Base-by-base conservation (phyloP, 2,329 filamentous ascomycete genomes). In the Fusarium bactridioides region DNA sequence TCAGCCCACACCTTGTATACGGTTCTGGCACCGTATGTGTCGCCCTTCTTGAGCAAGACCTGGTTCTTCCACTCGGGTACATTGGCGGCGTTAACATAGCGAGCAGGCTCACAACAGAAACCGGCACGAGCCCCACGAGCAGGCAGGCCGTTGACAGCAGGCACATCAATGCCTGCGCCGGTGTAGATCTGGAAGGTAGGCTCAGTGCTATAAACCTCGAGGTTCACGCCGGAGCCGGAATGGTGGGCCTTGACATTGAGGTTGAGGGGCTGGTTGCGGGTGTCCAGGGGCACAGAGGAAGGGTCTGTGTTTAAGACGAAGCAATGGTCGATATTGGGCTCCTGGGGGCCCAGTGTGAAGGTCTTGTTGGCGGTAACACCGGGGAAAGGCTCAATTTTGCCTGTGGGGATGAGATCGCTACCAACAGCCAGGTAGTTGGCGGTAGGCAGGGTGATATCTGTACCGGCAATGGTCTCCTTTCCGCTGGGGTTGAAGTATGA, bases 181-280 rank as follows among this genome's bases (percentile, higher is more conserved):
- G 94, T 97, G 83, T 98, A 98, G 84, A 98, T 97, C 82, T 98
- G 95, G 86, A 98, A 98, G 0, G 94, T 93, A 1, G 96, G 96
- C 85, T 98, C 95, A 0, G 95, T 98, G 84, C 93, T 96, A 78
- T 90, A 86, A 10, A 97, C 92, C 82, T 98, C 93, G 55, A 98
- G 89, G 80, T 97, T 92, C 74, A 98, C 87, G 70, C 90, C 89
- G 33, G 91, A 92, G 55, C 85, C 86, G 10, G 94, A 89, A 81
- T 98, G 94, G 81, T 88, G 88, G 65, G 96, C 93, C 29, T 88
- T 85, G 50, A 93, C 89, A 50, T 95, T 89, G 66, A 88, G 90
- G 64, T 85, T 87, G 43, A 97, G 85, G 2, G 92, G 88, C 63
- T 83, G 74, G 48, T 76, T 72, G 71, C 92, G 90, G 16, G 92